These are phyloP conservation scores for Lachancea thermotolerans DNA, from an alignment of 805 yeast genomes.

Conservation along the genomic window DNA sequence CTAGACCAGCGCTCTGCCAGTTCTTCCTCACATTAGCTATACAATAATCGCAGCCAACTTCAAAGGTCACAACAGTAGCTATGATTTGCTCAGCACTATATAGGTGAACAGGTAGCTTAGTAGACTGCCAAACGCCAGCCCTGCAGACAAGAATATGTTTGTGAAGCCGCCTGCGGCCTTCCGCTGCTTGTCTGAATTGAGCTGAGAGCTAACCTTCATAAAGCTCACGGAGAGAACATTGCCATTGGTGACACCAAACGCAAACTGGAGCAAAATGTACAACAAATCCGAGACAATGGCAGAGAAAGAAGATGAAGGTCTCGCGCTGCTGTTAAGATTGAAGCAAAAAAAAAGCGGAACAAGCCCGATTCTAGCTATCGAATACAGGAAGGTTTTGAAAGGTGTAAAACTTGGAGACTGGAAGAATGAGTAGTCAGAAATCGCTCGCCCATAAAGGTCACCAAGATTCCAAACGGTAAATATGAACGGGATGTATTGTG, in stretches of 20 bases:
- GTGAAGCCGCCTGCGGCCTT: constrained; percentile 96
- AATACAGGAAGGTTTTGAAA: constrained; percentile 41
- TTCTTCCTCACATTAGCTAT: no score
- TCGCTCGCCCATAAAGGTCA: constrained; percentile 70
- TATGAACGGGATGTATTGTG: constrained; percentile 64
- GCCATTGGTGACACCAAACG: constrained; percentile 85
- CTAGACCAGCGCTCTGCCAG: no score
- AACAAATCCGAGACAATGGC: constrained; percentile 48
- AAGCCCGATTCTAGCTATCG: constrained; percentile 49
- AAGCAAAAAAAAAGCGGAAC: constrained; percentile 70
- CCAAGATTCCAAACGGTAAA: constrained; percentile 87
- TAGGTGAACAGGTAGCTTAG: constrained; percentile 61
- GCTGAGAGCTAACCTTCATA: constrained; percentile 59
- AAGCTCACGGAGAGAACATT: constrained; percentile 75
- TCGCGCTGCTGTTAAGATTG: constrained; percentile 42
- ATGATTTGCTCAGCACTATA: not conserved
- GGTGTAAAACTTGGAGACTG: constrained; percentile 18
- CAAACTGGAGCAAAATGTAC: constrained; percentile 63
- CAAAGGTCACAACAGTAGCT: no score
- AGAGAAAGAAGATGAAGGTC: constrained; percentile 22
- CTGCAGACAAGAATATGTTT: constrained; percentile 68
- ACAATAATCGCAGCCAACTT: no score
- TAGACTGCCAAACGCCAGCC: constrained; percentile 73
- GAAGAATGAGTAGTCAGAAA: constrained; percentile 41
- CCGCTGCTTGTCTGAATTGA: constrained; percentile 59